Evolutionary conservation across 208 protist species (phyloP).

Genomic region (Lotmaria passim): DNA sequence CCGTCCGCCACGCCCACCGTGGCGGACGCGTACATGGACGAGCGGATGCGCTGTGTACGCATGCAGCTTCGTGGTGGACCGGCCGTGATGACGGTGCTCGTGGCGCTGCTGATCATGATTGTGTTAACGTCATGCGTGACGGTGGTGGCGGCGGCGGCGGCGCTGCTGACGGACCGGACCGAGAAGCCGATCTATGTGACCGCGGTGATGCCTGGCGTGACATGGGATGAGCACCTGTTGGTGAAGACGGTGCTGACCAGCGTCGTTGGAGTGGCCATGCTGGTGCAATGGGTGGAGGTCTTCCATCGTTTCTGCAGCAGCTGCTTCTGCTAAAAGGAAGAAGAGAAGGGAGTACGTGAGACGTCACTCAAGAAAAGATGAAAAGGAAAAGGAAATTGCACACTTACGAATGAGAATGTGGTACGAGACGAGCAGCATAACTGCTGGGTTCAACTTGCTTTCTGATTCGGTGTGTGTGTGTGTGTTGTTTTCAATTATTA

Average conservation of each 20-base stretch:
- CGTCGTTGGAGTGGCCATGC: conserved; percentile 22
- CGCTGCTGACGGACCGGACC: conserved; percentile 30
- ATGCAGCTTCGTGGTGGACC: conserved; percentile 36
- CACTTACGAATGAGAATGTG: no score
- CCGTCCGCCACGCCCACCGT: not conserved
- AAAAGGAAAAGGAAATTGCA: no score
- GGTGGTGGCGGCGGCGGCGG: conserved; percentile 16
- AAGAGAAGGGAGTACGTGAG: not conserved
- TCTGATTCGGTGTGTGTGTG: no score
- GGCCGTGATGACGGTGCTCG: conserved; percentile 33
- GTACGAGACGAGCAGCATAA: no score
- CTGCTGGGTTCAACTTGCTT: no score
- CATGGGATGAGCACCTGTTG: conserved; percentile 37
- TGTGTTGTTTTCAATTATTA: no score
- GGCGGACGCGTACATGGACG: conserved; percentile 9
- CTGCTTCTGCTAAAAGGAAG: conserved; percentile 12
- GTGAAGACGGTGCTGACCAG: conserved; percentile 20
- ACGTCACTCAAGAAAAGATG: no score
- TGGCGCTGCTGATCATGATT: conserved; percentile 19
- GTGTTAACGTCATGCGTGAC: conserved; percentile 17
- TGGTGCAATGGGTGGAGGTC: conserved; percentile 41
- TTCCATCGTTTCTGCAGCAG: conserved; percentile 18
- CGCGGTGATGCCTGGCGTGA: conserved; percentile 23
- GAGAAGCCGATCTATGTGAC: conserved; percentile 22
- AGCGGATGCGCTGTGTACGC: conserved; percentile 21